phyloP scores from a whole-genome alignment of 345 rosid genomes.

The Cardamine chenopodiifolia region DNA sequence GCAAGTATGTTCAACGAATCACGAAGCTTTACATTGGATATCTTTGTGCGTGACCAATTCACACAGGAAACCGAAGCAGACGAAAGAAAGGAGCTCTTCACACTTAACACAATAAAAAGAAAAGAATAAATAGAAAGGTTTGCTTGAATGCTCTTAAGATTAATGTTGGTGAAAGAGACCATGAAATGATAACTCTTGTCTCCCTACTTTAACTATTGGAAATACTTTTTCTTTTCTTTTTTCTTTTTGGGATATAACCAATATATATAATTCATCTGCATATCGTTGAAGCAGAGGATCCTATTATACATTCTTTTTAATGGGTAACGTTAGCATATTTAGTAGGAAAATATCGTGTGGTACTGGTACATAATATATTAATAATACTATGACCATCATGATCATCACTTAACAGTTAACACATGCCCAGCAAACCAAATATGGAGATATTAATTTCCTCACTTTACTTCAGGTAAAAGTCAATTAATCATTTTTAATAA shows the following conservation, averaged over 20 bases:
- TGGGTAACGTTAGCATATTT: constrained; percentile 2
- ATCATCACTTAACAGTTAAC: constrained; percentile 24
- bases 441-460: constrained; percentile 24
- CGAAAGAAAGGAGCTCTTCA: neutral
- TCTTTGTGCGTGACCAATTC: neutral
- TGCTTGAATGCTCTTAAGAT: constrained; percentile 34
- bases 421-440: constrained; percentile 28
- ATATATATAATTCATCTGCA: constrained; percentile 7
- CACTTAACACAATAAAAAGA: neutral
- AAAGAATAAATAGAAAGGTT: neutral
- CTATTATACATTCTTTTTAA: neutral
- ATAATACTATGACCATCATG: constrained; percentile 24
- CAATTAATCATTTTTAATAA: constrained; percentile 4
- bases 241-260: neutral
- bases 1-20: neutral
- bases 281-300: constrained; percentile 10
- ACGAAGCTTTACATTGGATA: neutral
- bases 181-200: constrained; percentile 42
- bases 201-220: constrained; percentile 39
- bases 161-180: constrained; percentile 45
- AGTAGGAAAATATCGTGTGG: constrained; percentile 19
- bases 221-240: constrained; percentile 14
- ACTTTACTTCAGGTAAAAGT: constrained; percentile 33
- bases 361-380: neutral
- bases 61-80: neutral